Conservation (phyloP, 768 basidiomycete species). For the Candolleomyces efflorescens region DNA sequence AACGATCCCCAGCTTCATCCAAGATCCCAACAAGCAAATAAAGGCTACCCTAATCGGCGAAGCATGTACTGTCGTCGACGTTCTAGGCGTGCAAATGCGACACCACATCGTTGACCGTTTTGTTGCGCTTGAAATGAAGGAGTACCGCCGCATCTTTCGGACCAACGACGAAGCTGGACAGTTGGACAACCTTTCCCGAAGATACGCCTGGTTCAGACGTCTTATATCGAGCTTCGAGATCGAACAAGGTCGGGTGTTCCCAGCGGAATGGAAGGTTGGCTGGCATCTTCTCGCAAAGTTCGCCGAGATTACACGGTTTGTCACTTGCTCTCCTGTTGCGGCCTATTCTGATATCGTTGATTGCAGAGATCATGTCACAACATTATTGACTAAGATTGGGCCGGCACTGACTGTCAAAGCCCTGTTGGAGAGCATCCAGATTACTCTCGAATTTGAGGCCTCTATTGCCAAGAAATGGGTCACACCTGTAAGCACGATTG, state of each 20-base stretch:
- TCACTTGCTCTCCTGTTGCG: neutral
- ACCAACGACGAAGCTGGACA: constrained; percentile 94
- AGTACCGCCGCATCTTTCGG: constrained; percentile 94
- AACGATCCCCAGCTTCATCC: constrained; percentile 59
- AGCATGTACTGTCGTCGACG: constrained; percentile 86
- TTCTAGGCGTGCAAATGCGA: constrained; percentile 82
- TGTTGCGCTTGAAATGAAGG: constrained; percentile 84
- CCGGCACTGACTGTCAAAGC: constrained; percentile 69
- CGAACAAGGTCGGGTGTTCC: constrained; percentile 82
- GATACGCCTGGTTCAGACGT: constrained; percentile 94
- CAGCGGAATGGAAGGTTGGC: constrained; percentile 80
- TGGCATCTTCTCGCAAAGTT: constrained; percentile 83
- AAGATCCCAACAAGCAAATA: constrained; percentile 65
- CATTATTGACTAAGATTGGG: constrained; percentile 74
- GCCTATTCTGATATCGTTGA: neutral
- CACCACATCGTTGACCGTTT: constrained; percentile 83
- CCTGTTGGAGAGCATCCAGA: constrained; percentile 82
- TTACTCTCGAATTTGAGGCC: constrained; percentile 84
- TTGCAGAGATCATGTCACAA: constrained; percentile 76
- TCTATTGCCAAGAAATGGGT: constrained; percentile 81
- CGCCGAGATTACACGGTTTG: constrained; percentile 83
- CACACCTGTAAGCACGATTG: constrained; percentile 47
- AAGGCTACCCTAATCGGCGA: constrained; percentile 67
- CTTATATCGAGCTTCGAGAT: constrained; percentile 82
- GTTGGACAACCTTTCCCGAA: constrained; percentile 87